Percentiles rank a stretch among this genome's conserved stretches.
Evolutionary conservation across 2,329 filamentous ascomycete species (phyloP).

Genomic region (Fusarium compactum): DNA sequence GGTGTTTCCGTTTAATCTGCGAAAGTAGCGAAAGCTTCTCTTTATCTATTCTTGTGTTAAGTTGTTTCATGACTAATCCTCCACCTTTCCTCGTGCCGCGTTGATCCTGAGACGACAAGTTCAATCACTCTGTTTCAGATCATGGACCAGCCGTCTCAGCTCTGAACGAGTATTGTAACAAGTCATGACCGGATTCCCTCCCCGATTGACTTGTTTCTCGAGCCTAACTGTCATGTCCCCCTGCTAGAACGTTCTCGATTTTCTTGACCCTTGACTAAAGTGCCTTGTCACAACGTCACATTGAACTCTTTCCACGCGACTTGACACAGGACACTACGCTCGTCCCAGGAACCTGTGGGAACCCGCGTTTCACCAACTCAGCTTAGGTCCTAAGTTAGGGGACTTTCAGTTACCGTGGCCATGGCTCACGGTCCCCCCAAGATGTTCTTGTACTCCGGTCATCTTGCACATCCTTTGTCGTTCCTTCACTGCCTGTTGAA

Average conservation of each 20-base stretch:
- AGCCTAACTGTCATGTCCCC: slow-evolving; percentile 9
- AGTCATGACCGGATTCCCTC: slow-evolving; percentile 15
- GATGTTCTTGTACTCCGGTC: slow-evolving; percentile 13
- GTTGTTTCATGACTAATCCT: slow-evolving; percentile 11
- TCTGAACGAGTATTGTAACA: slow-evolving; percentile 26
- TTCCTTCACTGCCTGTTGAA: slow-evolving; percentile 31
- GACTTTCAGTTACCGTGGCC: slow-evolving; percentile 2
- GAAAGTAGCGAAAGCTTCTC: neutral
- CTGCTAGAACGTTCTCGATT: slow-evolving; percentile 29
- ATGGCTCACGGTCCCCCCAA: slow-evolving; percentile 3
- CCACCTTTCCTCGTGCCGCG: neutral
- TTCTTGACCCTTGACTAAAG: neutral
- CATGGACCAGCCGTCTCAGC: slow-evolving; percentile 40
- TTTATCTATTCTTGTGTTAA: slow-evolving; percentile 1
- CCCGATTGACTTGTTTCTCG: slow-evolving; percentile 15
- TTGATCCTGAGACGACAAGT: slow-evolving; percentile 28
- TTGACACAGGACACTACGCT: slow-evolving; percentile 25
- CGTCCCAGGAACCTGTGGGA: slow-evolving; percentile 3
- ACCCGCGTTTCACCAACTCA: slow-evolving; percentile 32
- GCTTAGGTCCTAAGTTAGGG: neutral
- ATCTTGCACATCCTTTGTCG: slow-evolving; percentile 19
- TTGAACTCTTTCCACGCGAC: slow-evolving; percentile 17
- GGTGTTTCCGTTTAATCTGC: neutral
- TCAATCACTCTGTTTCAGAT: slow-evolving; percentile 44
- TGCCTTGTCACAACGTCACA: slow-evolving; percentile 15